Conservation (phyloP, 345 rosid genomes). For the Xanthoceras sorbifolium region DNA sequence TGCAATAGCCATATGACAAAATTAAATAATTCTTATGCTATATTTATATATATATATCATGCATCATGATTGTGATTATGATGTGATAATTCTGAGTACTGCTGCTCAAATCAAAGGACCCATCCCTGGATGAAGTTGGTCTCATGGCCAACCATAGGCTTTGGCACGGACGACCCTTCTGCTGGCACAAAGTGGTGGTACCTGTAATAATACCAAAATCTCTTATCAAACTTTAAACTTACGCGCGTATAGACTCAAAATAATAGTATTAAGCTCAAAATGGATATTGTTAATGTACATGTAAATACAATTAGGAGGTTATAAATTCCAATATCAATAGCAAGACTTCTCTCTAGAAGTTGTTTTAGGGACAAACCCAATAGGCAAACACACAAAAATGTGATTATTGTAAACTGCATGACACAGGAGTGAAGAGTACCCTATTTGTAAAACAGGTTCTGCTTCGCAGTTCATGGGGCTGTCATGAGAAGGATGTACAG, state of each 20-base stretch:
- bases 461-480: conserved; percentile 54
- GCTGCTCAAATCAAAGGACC: conserved; percentile 78
- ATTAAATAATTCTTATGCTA: not conserved
- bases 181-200: conserved; percentile 59
- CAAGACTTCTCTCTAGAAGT: too few species aligned
- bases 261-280: too few species aligned
- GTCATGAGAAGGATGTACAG: conserved; percentile 50
- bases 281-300: too few species aligned
- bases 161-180: conserved; percentile 63
- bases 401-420: not conserved
- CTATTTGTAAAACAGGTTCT: conserved; percentile 72
- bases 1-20: not conserved
- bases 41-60: too few species aligned
- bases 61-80: not conserved
- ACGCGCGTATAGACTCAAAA: too few species aligned
- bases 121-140: conserved; percentile 84
- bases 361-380: not conserved
- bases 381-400: not conserved
- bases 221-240: not conserved
- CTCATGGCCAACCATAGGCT: conserved; percentile 47
- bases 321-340: too few species aligned
- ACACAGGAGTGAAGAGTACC: conserved; percentile 35
- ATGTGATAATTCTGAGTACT: not conserved
- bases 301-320: too few species aligned
- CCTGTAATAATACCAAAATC: conserved; percentile 31